A percentile compares a stretch with the other conserved stretches of the same genome.
phyloP scores from a whole-genome alignment of 768 basidiomycete species.

The Tylopilus plumbeoviolaceoides region DNA sequence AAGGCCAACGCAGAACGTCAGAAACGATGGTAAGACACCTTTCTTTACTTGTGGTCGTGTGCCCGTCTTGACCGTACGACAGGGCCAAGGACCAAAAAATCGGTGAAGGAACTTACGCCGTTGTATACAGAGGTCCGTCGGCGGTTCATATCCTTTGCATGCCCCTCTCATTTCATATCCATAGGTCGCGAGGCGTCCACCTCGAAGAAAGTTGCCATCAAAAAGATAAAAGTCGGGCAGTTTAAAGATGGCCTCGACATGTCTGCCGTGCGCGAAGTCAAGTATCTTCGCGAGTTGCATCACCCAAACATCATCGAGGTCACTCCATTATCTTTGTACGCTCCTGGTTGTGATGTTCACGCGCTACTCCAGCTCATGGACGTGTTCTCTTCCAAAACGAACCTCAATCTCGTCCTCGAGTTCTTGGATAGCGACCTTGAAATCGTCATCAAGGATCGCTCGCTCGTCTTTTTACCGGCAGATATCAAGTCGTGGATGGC shows the following conservation, averaged over 20 bases:
- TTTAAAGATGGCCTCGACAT: slow-evolving; percentile 99
- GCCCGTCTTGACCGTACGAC: slow-evolving; percentile 10
- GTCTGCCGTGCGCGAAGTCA: slow-evolving; percentile 98
- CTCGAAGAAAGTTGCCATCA: slow-evolving; percentile 88
- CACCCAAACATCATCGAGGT: slow-evolving; percentile 97
- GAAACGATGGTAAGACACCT: slow-evolving; percentile 51
- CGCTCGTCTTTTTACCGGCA: slow-evolving; percentile 87
- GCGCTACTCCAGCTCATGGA: slow-evolving; percentile 70
- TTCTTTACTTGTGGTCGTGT: not conserved
- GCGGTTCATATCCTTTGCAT: not conserved
- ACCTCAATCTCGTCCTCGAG: slow-evolving; percentile 95
- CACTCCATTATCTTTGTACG: not conserved
- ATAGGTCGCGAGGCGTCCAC: slow-evolving; percentile 72
- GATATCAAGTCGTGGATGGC: slow-evolving; percentile 99
- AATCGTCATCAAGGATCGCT: slow-evolving; percentile 91
- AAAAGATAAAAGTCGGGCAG: slow-evolving; percentile 95
- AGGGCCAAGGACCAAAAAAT: slow-evolving; percentile 82
- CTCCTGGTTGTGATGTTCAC: not conserved
- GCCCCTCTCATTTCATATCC: slow-evolving; percentile 1
- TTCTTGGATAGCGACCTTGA: slow-evolving; percentile 96
- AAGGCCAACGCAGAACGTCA: slow-evolving; percentile 71
- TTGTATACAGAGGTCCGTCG: slow-evolving; percentile 80
- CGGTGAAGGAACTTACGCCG: slow-evolving; percentile 93
- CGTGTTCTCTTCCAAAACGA: slow-evolving; percentile 94
- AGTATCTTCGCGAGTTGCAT: slow-evolving; percentile 88